Evolutionary conservation across 768 basidiomycete species (phyloP), one percentile per base, ranked within the genome.

Genomic region (Gautieria morchelliformis): DNA sequence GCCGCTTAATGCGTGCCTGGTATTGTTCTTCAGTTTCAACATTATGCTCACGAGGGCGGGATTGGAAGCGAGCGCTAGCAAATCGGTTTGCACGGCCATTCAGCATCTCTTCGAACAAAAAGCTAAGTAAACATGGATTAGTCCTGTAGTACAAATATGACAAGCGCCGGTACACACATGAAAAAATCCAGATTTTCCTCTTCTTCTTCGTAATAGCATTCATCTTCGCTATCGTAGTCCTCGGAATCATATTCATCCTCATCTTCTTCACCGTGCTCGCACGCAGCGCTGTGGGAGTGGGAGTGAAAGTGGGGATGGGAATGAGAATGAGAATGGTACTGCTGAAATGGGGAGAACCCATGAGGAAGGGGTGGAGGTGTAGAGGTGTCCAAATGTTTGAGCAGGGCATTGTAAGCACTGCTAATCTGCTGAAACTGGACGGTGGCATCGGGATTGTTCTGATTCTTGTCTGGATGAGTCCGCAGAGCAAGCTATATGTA

Each of bases 401-500:
- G 67, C 27, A 89, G 73, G 32, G 78, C 65, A 47, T 77, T 75
- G 70, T 87, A 91, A 5, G 87, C 87, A 58, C 81, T 84, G 58
- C 83, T 77, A 46, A 91, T 67, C 52, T 73, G 70, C 68, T 89
- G 87, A 64, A 90, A 89, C 65, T 83, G 74, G 3, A 73, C 75
- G 40, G 87, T 88, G 47, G 85, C 87, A 61, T 76, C 72, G 41
- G 75, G 76, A 61, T 88, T 80, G 42, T 76, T 77, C 0, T 76
- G 81, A 58, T 88, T 88, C 71, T 88, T 89, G 71, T 88, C 87
- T 8, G 88, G 87, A 69, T 89, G 88, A 0, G 81, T 84, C 19
- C 75, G 75, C 22, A 87, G 71, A 5, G 85, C 85, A 53, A 82
- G 71, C 81, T 85, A 55, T 19, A 44, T 9, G 14, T 9, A 10